These are phyloP conservation scores for Gyromitra esculenta DNA, from an alignment of 2,329 filamentous ascomycete genomes.

Conservation along the genomic window DNA sequence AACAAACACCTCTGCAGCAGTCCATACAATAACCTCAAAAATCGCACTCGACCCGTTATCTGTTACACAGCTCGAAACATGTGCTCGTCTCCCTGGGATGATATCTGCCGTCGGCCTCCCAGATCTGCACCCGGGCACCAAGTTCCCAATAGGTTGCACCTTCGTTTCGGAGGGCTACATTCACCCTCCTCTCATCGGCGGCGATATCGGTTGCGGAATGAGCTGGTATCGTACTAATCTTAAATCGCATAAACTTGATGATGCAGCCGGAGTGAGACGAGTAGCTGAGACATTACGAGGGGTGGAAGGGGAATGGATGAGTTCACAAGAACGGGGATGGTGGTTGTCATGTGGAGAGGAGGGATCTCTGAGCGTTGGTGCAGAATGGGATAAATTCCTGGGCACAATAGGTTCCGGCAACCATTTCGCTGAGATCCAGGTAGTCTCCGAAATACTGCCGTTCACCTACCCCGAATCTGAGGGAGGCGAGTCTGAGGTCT, in stretches of 20 bases:
- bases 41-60: constrained; percentile 59
- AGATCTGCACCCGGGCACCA: constrained; percentile 60
- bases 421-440: constrained; percentile 61
- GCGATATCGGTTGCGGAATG: constrained; percentile 62
- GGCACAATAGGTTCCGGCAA: constrained; percentile 61
- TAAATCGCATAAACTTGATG: constrained; percentile 58
- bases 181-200: constrained; percentile 61
- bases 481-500: constrained; percentile 12
- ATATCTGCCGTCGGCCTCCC: constrained; percentile 60
- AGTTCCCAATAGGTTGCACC: constrained; percentile 61
- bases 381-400: constrained; percentile 59
- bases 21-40: constrained; percentile 57
- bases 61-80: constrained; percentile 58
- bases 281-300: constrained; percentile 60
- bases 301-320: constrained; percentile 60
- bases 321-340: constrained; percentile 55
- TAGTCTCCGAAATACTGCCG: constrained; percentile 58
- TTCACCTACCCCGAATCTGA: background rate
- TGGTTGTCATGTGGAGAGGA: constrained; percentile 58
- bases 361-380: constrained; percentile 56
- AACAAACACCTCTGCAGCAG: background rate
- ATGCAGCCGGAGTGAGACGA: constrained; percentile 59
- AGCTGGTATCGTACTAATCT: constrained; percentile 60
- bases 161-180: constrained; percentile 60
- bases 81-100: constrained; percentile 60